Percentiles rank a stretch among this genome's conserved stretches.
phyloP scores from a whole-genome alignment of 306 rosid genomes.

The Medicago ruthenica region DNA sequence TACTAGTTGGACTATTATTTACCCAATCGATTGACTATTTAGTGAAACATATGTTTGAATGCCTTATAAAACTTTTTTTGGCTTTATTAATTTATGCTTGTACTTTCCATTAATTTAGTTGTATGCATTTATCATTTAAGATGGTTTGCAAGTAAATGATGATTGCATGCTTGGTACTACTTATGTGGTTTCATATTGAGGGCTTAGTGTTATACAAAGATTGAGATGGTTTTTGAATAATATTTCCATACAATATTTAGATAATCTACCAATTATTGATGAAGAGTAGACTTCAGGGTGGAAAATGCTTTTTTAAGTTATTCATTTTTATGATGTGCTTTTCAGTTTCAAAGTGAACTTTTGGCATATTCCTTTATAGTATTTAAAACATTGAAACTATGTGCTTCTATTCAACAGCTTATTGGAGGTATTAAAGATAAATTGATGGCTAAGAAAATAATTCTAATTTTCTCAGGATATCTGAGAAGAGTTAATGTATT shows the following conservation, averaged over 20 bases:
- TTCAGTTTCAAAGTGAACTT: slow-evolving; percentile 18
- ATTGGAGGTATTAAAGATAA: background rate
- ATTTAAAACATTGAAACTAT: slow-evolving; percentile 7
- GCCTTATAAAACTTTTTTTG: too few relatives aligned
- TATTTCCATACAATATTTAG: slow-evolving; percentile 14
- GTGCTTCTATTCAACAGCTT: background rate
- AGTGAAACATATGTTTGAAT: too few relatives aligned
- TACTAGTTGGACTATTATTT: too few relatives aligned
- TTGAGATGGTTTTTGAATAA: slow-evolving; percentile 9
- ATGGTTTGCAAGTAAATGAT: slow-evolving; percentile 25
- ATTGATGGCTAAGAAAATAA: slow-evolving; percentile 12
- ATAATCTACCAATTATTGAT: slow-evolving; percentile 14
- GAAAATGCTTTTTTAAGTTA: slow-evolving; percentile 20
- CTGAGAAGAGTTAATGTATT: too few relatives aligned
- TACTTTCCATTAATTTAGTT: too few relatives aligned
- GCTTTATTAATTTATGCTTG: too few relatives aligned
- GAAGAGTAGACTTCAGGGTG: background rate
- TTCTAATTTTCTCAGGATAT: too few relatives aligned
- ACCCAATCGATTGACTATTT: too few relatives aligned
- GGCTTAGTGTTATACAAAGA: background rate
- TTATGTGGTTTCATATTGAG: background rate
- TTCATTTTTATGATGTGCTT: background rate
- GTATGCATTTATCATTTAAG: too few relatives aligned
- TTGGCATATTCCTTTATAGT: background rate
- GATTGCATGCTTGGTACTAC: slow-evolving; percentile 12